Percentiles rank a stretch among this genome's conserved stretches.
Evolutionary conservation across 805 yeast genomes (phyloP).

Genomic region (Phaffomyces antillensis): DNA sequence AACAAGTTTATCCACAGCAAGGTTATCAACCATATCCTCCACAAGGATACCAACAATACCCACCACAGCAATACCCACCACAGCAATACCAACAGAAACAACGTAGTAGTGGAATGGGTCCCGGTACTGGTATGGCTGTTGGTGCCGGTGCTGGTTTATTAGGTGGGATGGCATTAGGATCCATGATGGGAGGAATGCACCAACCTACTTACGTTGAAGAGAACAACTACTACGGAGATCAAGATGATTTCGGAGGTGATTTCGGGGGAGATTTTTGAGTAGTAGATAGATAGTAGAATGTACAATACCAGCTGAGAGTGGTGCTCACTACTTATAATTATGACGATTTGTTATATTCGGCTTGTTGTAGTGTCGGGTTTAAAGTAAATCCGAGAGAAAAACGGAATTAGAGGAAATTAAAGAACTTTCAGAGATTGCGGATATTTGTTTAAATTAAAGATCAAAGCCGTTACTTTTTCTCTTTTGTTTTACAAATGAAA

Average conservation of each 20-base stretch:
- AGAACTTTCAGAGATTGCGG: too few relatives aligned
- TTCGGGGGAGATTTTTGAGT: slow-evolving; percentile 4
- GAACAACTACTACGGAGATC: background rate
- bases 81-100: slow-evolving; percentile 22
- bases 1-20: slow-evolving; percentile 13
- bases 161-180: slow-evolving; percentile 26
- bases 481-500: too few relatives aligned
- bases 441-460: too few relatives aligned
- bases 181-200: slow-evolving; percentile 12
- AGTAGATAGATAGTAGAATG: background rate
- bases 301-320: too few relatives aligned
- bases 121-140: too few relatives aligned
- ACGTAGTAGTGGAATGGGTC: slow-evolving; percentile 23
- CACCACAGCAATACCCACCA: slow-evolving; percentile 16
- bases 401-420: too few relatives aligned
- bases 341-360: too few relatives aligned
- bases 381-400: too few relatives aligned
- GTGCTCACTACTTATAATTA: too few relatives aligned
- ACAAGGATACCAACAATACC: slow-evolving; percentile 11
- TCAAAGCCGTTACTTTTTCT: too few relatives aligned
- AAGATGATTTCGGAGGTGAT: slow-evolving; percentile 18
- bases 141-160: slow-evolving; percentile 23
- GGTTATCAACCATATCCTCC: slow-evolving; percentile 12
- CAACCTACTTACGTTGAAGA: background rate
- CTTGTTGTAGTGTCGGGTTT: too few relatives aligned